Evolutionary conservation across 192 early-diverging fungal species (phyloP), one percentile per base, ranked within the genome.

Genomic region (Helicostylum pulchrum): DNA sequence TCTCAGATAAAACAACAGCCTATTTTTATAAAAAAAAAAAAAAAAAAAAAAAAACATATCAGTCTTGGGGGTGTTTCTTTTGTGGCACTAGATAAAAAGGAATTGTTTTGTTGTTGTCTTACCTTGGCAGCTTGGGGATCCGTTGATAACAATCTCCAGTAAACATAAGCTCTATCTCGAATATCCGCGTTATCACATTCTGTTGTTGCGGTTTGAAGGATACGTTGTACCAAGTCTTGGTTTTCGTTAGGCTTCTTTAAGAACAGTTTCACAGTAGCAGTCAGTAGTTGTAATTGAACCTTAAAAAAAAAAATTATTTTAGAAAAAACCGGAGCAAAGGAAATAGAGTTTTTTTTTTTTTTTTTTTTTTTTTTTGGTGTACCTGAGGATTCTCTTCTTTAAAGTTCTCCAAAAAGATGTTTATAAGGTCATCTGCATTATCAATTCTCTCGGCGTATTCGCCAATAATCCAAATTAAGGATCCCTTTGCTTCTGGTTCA

Each of bases 391-490:
- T 87, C 65, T 99, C 94, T 53, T 95, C 91, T 52, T 88, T 81
- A 74, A 99, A 97, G 19, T 80, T 81, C 54, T 98, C 95, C 66
- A 94, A 75, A 76, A 90, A 92, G 23, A 78, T 75, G 6, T 83
- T 76, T 49, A 99, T 80, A 47, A 98, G 70, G 54, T 91, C 90
- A 32, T 79, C 74, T 0, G 91, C 89, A 73, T 95, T 95, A 30
- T 87, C 85, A 59, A 98, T 90, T 26, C 87, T 75, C 66, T 97
- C 91, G 7, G 94, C 89, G 71, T 99, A 96, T 69, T 99, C 94
- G 65, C 96, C 96, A 76, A 99, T 75, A 61, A 96, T 94, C 96
- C 96, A 99, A 67, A 96, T 88, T 58, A 97, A 70, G 2, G 93
- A 88, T 9, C 90, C 94, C 42, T 90, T 90, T 6, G 96, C 94